A percentile compares a stretch with the other conserved stretches of the same genome.
Conservation (phyloP, 345 rosid species). For the Ceriops decandra region DNA sequence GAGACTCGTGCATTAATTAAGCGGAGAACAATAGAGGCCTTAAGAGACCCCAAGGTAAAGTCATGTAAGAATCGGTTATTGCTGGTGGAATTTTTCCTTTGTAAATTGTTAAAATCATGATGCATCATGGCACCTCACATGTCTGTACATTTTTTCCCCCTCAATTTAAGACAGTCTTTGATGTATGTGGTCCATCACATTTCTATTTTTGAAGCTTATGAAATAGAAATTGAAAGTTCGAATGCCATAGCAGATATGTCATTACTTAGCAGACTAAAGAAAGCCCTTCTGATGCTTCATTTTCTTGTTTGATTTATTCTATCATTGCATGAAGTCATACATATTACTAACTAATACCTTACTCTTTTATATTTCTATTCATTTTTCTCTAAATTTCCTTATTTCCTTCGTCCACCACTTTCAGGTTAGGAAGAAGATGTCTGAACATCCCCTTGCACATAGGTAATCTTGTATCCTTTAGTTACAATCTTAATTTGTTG, state of each 20-base stretch:
- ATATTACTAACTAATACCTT: neutral
- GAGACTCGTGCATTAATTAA: constrained; percentile 72
- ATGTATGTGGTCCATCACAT: neutral
- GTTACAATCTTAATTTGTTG: neutral
- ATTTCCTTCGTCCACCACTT: constrained; percentile 9
- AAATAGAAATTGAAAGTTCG: neutral
- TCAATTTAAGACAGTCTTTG: constrained; percentile 1
- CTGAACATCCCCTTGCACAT: constrained; percentile 50
- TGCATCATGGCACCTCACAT: constrained; percentile 2
- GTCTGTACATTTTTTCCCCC: neutral
- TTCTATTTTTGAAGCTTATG: neutral
- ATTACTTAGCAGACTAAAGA: neutral
- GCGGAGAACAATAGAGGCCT: constrained; percentile 79
- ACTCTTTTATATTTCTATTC: neutral
- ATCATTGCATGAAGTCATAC: neutral
- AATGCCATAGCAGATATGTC: neutral
- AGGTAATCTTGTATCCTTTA: constrained; percentile 45
- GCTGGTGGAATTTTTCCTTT: constrained; percentile 5
- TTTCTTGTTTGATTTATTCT: constrained; percentile 1
- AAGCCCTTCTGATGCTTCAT: neutral
- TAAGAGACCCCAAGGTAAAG: constrained; percentile 93
- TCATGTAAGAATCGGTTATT: constrained; percentile 55
- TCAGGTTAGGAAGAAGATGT: constrained; percentile 78
- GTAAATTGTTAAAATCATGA: constrained; percentile 9
- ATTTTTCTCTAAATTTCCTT: neutral